Conservation (phyloP, 2,329 filamentous ascomycete genomes). For the Biscogniauxia mediterranea region DNA sequence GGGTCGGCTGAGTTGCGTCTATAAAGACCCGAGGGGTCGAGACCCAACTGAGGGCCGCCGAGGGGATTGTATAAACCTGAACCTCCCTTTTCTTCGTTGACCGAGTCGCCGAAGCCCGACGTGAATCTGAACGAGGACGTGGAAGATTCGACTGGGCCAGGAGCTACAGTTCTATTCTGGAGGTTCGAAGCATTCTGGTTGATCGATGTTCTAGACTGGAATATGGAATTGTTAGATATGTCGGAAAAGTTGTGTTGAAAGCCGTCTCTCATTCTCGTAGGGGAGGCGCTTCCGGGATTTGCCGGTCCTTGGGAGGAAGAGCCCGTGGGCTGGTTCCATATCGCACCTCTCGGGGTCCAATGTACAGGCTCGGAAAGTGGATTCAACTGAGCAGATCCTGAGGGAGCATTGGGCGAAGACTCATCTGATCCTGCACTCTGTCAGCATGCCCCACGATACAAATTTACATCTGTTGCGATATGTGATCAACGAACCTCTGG, state of each 20-base stretch:
- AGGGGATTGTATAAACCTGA: constrained; percentile 17
- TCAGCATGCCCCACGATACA: constrained; percentile 15
- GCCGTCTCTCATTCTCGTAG: constrained; percentile 52
- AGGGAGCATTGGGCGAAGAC: constrained; percentile 51
- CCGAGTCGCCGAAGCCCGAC: constrained; percentile 20
- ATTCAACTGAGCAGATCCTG: constrained; percentile 68
- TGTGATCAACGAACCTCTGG: constrained; percentile 45
- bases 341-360: constrained; percentile 52
- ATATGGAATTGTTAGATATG: constrained; percentile 45
- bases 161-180: constrained; percentile 35
- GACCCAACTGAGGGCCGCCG: constrained; percentile 12
- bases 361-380: constrained; percentile 66
- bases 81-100: constrained; percentile 25
- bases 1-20: constrained; percentile 31
- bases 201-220: constrained; percentile 45
- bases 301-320: constrained; percentile 40
- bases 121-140: constrained; percentile 41
- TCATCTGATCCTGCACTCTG: constrained; percentile 38
- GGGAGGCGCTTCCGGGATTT: constrained; percentile 55
- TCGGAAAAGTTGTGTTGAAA: constrained; percentile 47
- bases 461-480: background rate
- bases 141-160: constrained; percentile 45
- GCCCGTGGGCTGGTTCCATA: constrained; percentile 57
- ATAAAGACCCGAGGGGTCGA: constrained; percentile 15
- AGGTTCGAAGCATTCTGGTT: constrained; percentile 37